phyloP scores from a whole-genome alignment of 2,329 filamentous ascomycete genomes.

The Diaporthe amygdali region DNA sequence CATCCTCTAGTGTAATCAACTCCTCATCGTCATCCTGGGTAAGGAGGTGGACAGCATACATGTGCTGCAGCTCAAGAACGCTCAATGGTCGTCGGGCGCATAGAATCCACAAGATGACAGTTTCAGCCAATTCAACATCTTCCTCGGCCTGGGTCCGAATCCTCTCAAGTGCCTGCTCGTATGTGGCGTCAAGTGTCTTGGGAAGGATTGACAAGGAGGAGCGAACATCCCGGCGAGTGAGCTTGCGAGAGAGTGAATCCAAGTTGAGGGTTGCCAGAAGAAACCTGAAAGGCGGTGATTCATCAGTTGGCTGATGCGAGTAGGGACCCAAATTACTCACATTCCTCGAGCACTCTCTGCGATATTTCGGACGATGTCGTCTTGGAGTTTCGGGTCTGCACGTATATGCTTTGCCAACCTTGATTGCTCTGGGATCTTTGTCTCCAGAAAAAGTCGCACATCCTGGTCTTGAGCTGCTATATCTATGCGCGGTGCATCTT shows the following conservation, averaged over 20 bases:
- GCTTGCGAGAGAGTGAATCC: neutral
- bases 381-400: neutral
- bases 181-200: constrained; percentile 12
- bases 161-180: constrained; percentile 2
- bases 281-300: neutral
- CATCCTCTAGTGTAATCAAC: constrained; percentile 1
- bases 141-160: neutral
- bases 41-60: neutral
- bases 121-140: constrained; percentile 6
- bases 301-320: neutral
- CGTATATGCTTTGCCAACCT: neutral
- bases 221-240: neutral
- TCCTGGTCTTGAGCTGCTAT: neutral
- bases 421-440: neutral
- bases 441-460: neutral
- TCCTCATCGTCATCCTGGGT: no score
- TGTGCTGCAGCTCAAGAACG: neutral
- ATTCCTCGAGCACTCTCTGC: neutral
- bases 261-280: constrained; percentile 6
- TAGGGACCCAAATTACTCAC: neutral
- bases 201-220: neutral
- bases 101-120: neutral
- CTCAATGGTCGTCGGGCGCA: neutral
- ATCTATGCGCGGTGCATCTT: neutral
- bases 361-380: neutral